Base-by-base conservation (phyloP, 2,329 filamentous ascomycete species). In the Neofusicoccum sp. region DNA sequence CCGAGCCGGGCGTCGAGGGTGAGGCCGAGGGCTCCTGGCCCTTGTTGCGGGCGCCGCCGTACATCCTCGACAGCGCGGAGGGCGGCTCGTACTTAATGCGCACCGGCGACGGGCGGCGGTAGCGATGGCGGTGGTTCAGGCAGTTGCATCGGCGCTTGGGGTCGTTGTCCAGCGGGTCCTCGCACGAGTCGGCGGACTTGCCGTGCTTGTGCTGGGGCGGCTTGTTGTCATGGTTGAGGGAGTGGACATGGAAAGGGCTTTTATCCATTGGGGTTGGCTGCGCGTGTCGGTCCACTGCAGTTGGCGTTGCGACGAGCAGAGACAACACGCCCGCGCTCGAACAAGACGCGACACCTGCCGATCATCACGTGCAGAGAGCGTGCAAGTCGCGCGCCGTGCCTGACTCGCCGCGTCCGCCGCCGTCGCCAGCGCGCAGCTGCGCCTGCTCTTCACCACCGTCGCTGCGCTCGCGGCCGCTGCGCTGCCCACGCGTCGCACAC, bases 1-100 rank as follows among this genome's bases (percentile, higher is more conserved):
- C 24, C 38, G 67, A 67, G 53, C 69, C 68, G 38, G 73, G 73
- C 6, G 73, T 75, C 6, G 74, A 74, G 45, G 74, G 74, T 34
- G 73, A 24, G 26, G 44, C 34, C 5, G 3, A 43, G 8, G 31
- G 40, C 16, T 61, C 41, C 5, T 61, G 48, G 24, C 33, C 24
- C 33, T 45, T 48, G 31, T 16, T 41, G 34, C 43, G 40, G 31
- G n/a, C 16, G 14, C 24, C 31, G 51, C 51, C 59, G 49, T 56
- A 57, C 59, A 57, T 57, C 3, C 59, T 43, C 11, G 58, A 60
- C 30, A 60, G 49, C 38, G 47, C 47, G 14, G 58, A 60, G 1
- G 47, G 47, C 5, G 47, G 28, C 20, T 60, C 47, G 47, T 53
- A 45, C 31, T 54, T 53, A 30, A 45, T 53, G 47, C 48, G 38